Conservation (phyloP, 495 filamentous ascomycete species). For the Aspergillus steynii region DNA sequence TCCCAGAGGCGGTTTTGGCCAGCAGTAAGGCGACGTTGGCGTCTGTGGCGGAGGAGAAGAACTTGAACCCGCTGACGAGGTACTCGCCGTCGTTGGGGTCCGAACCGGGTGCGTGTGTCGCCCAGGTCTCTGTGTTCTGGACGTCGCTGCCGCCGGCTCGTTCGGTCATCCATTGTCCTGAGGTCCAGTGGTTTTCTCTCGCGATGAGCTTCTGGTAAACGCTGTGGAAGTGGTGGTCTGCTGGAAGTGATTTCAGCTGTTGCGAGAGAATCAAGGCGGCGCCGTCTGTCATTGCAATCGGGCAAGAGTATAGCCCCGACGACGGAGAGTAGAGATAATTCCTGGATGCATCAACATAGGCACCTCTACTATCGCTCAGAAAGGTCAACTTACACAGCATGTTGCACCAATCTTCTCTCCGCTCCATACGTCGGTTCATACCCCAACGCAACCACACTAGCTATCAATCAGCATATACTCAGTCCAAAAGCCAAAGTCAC, state of each 20-base stretch:
- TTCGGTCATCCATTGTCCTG: slow-evolving; percentile 87
- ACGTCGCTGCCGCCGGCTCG: slow-evolving; percentile 75
- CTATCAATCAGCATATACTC: not conserved
- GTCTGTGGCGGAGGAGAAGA: slow-evolving; percentile 76
- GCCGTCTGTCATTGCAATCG: slow-evolving; percentile 70
- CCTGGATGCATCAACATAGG: slow-evolving; percentile 53
- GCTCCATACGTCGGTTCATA: slow-evolving; percentile 33
- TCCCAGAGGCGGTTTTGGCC: slow-evolving; percentile 56
- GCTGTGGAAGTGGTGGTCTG: slow-evolving; percentile 48
- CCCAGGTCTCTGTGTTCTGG: slow-evolving; percentile 68
- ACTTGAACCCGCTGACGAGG: slow-evolving; percentile 68
- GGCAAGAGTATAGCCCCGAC: slow-evolving; percentile 63
- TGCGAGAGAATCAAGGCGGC: slow-evolving; percentile 60
- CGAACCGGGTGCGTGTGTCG: slow-evolving; percentile 35
- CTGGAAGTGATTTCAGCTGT: slow-evolving; percentile 41
- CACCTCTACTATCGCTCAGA: not conserved
- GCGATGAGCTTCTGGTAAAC: slow-evolving; percentile 54
- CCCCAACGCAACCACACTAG: slow-evolving; percentile 43
- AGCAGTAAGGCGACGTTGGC: slow-evolving; percentile 69
- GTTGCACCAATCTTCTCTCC: slow-evolving; percentile 43
- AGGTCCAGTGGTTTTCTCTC: slow-evolving; percentile 69
- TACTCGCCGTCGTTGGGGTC: slow-evolving; percentile 32
- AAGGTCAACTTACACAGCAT: slow-evolving; percentile 27
- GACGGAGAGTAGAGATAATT: slow-evolving; percentile 66
- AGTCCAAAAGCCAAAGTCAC: slow-evolving; percentile 2